A percentile compares a stretch with the other conserved stretches of the same genome.
phyloP scores from a whole-genome alignment of 495 filamentous ascomycete genomes.

The Lophiostoma macrostomum region DNA sequence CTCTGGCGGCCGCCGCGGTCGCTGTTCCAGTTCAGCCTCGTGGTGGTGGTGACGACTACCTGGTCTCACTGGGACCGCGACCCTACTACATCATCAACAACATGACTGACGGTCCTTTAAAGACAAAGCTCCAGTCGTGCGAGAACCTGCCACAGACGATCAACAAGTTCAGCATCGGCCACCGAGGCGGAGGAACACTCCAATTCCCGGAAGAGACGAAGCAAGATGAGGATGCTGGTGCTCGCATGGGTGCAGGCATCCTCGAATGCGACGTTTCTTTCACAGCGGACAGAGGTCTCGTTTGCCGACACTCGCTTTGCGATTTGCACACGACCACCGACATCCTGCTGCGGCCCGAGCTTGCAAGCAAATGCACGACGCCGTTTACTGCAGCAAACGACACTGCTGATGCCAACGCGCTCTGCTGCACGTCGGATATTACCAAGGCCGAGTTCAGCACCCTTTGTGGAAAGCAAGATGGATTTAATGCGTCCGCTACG shows the following conservation, averaged over 20 bases:
- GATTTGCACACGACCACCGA: slow-evolving; percentile 64
- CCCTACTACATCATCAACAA: slow-evolving; percentile 59
- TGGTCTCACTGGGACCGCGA: slow-evolving; percentile 53
- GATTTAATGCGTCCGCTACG: slow-evolving; percentile 51
- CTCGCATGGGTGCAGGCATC: slow-evolving; percentile 61
- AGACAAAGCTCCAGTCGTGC: slow-evolving; percentile 54
- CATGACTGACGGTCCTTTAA: slow-evolving; percentile 57
- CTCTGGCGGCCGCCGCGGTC: slow-evolving; percentile 4
- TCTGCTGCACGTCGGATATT: slow-evolving; percentile 64
- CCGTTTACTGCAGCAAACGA: slow-evolving; percentile 51
- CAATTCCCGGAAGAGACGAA: slow-evolving; percentile 61
- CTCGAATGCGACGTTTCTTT: slow-evolving; percentile 64
- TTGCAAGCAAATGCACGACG: slow-evolving; percentile 58
- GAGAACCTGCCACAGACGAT: slow-evolving; percentile 45
- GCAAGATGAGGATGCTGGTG: slow-evolving; percentile 52
- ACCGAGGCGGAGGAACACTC: slow-evolving; percentile 58
- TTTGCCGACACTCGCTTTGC: slow-evolving; percentile 62
- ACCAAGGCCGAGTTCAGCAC: slow-evolving; percentile 57
- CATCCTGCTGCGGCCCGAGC: slow-evolving; percentile 54
- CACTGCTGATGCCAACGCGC: slow-evolving; percentile 46
- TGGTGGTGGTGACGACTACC: slow-evolving; percentile 12
- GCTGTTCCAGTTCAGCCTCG: slow-evolving; percentile 6
- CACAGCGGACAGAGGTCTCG: slow-evolving; percentile 57
- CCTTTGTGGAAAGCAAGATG: slow-evolving; percentile 63
- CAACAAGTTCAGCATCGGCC: slow-evolving; percentile 53